Evolutionary conservation across 345 rosid species (phyloP), one percentile per base, ranked within the genome.

Genomic region (Gossypium turneri): DNA sequence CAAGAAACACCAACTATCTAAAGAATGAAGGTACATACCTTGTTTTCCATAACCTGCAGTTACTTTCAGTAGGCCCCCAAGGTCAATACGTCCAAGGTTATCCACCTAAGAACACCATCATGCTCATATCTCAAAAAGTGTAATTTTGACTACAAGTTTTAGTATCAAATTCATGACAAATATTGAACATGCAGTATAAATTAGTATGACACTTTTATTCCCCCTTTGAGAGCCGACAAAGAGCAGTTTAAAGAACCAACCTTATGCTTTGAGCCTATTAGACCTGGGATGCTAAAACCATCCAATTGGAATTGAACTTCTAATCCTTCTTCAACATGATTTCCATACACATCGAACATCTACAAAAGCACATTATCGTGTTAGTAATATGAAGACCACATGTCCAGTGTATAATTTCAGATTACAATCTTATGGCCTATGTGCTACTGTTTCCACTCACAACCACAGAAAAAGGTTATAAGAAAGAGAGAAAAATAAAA

Each of bases 21-120:
- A 68, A 15, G 70, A 27, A 2, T 24, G 57, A 67, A 53, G 47
- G 38, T 20, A 29, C 69, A 38, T 83, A 92, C 97, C 92, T 15
- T 62, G 72, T 79, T 83, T 77, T 55, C 90, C 92, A 83, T 81
- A 87, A 65, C 89, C 84, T 59, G 85, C 83, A 12, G 84, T 85
- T 47, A 92, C 94, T 83, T 84, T 83, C 83, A 92, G 78, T 45
- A 84, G 66, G 44, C 90, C 90, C 69, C 89, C 67, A 10, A 90
- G 90, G 75, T 88, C 88, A 60, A 92, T 50, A 78, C 83, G 88
- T 74, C 97, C 94, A 73, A 25, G 3, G 75, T 58, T 44, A 70
- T 88, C 79, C 68, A 85, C 94, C 97, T 92, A 64, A 12, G 50
- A 34, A 38, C 45, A 41, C 12, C 48, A 64, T 15, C 25, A 27